Evolutionary conservation across 139 green algal genomes (phyloP), one percentile per base, ranked within the genome.

Genomic region (Chlorella sp.): DNA sequence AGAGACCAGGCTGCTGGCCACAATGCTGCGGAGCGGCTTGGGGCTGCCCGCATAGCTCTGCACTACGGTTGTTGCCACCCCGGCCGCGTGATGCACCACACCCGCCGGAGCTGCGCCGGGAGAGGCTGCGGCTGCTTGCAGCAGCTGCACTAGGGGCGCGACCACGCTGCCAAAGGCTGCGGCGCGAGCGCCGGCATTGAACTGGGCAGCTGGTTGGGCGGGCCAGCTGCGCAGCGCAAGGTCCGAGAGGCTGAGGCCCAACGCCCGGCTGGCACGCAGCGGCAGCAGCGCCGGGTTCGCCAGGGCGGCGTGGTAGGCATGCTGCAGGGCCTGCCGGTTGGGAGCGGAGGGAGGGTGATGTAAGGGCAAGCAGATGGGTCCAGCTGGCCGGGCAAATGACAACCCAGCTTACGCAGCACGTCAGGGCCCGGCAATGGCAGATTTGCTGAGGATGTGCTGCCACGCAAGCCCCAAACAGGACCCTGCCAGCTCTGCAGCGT

Each of bases 11-110:
- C 18, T 16, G n/a, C 9, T 4, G 28, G 39, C 44, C 17, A 83
- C 78, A 18, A 83, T 74, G 78, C 78, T n/a, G 1, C 78, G 78
- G 39, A 88, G 63, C 36, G 65, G 26, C 62, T 88, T 85, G 7
- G 84, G 84, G 51, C 65, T 85, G 25, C 84, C 84, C 7, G 34
- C 44, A 23, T 80, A 88, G 74, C 84, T 88, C 68, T 80, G 57
- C 21, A 88, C 84, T 0, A 88, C 26, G 20, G 26, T 28, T 4
- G 63, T 51, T 9, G 63, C 64, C 11, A 72, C 41, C 20, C 44
- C 69, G 0, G 70, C 73, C 1, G 84, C 84, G 0, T 55, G 60
- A 15, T 63, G 57, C 30, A 39, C 60, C 36, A 57, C 47, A 0
- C 51, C 81, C 5, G 71, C 82, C 9, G n/a, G n/a, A 1, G 23